These are phyloP conservation scores for Solanum paucissectum DNA, from an alignment of 257 asterid genomes.

Conservation along the genomic window DNA sequence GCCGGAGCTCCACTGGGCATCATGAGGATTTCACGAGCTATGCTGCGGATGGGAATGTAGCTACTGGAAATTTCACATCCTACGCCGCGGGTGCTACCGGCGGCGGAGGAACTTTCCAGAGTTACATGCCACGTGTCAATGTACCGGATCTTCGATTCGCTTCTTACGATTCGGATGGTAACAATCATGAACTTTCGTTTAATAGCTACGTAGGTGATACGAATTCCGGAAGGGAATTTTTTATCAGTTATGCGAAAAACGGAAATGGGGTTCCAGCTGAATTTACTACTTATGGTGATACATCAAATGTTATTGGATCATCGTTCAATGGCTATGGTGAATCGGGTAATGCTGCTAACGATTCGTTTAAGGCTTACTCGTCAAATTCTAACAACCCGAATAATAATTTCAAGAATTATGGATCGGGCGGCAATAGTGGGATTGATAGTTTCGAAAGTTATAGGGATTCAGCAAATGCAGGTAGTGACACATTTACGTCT, in stretches of 20 bases:
- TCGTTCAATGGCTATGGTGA: slow-evolving; percentile 51
- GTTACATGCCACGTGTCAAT: slow-evolving; percentile 54
- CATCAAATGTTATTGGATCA: slow-evolving; percentile 68
- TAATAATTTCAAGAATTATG: slow-evolving; percentile 57
- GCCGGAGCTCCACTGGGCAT: slow-evolving; percentile 54
- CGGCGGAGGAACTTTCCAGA: slow-evolving; percentile 55
- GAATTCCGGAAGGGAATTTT: slow-evolving; percentile 58
- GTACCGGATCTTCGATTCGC: slow-evolving; percentile 65
- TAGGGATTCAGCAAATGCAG: slow-evolving; percentile 60
- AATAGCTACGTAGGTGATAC: slow-evolving; percentile 55
- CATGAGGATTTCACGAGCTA: slow-evolving; percentile 51
- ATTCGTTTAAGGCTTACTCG: slow-evolving; percentile 59
- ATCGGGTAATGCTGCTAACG: slow-evolving; percentile 52
- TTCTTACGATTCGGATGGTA: slow-evolving; percentile 53
- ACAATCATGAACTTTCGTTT: slow-evolving; percentile 48
- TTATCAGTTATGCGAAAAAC: slow-evolving; percentile 45
- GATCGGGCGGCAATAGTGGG: slow-evolving; percentile 49
- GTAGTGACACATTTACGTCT: slow-evolving; percentile 52
- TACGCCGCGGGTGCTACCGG: slow-evolving; percentile 49
- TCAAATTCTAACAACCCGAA: slow-evolving; percentile 59
- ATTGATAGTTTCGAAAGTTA: slow-evolving; percentile 41
- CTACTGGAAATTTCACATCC: slow-evolving; percentile 53
- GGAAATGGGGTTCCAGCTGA: slow-evolving; percentile 50
- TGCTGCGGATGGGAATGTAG: slow-evolving; percentile 65
- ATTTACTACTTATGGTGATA: slow-evolving; percentile 48